A percentile compares a stretch with the other conserved stretches of the same genome.
phyloP scores from a whole-genome alignment of 148 eudicot genomes.

The Silene latifolia region DNA sequence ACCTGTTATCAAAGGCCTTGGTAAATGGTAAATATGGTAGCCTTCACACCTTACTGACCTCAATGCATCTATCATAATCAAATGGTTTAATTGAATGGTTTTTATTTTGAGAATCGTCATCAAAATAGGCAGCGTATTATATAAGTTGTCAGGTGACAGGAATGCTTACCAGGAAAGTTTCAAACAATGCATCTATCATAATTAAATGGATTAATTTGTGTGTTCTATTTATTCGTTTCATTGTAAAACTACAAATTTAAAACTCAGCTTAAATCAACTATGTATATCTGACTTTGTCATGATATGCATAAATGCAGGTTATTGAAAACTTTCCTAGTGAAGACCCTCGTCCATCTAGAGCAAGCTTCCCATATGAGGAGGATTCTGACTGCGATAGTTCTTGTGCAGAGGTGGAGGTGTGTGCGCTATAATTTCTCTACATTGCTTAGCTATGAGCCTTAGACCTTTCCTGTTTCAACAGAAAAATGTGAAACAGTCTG shows the following conservation, averaged over 20 bases:
- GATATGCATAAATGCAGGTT: conserved; percentile 9
- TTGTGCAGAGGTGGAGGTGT: too few species aligned
- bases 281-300: neutral
- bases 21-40: too few species aligned
- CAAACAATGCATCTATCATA: too few species aligned
- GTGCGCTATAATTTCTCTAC: too few species aligned
- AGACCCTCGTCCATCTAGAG: neutral
- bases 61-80: neutral
- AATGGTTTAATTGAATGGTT: neutral
- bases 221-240: neutral
- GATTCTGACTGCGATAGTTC: too few species aligned
- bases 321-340: conserved; percentile 4
- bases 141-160: neutral
- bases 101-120: neutral
- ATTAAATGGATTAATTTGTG: neutral
- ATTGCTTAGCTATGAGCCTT: too few species aligned
- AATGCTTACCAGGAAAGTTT: neutral
- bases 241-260: neutral
- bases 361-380: too few species aligned
- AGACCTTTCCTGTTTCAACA: too few species aligned
- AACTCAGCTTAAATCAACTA: neutral
- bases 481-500: too few species aligned
- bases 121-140: neutral
- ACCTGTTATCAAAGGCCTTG: neutral
- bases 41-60: neutral